Conservation (phyloP, 2,329 filamentous ascomycete genomes). For the Cladosporium sp. region DNA sequence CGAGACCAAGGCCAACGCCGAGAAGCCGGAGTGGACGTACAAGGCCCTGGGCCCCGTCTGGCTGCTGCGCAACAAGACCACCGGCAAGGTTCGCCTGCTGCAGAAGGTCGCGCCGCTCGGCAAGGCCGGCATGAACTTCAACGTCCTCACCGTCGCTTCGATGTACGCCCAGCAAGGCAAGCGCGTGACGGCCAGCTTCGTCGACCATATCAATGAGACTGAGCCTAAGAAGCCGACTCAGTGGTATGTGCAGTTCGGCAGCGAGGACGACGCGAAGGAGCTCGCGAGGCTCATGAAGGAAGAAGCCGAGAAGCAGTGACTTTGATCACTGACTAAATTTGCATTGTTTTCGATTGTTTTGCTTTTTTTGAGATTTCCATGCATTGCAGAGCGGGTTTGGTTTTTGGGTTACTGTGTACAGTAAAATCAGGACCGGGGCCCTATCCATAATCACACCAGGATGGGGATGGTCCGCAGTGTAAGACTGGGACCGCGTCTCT, state of each 20-base stretch:
- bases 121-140: slow-evolving; percentile 65
- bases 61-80: slow-evolving; percentile 66
- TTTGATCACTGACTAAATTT: neutral
- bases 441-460: no score
- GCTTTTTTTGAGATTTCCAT: neutral
- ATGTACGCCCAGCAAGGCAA: slow-evolving; percentile 55
- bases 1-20: slow-evolving; percentile 42
- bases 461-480: no score
- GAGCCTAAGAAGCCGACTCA: slow-evolving; percentile 57
- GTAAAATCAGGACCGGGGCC: no score
- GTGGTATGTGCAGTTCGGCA: slow-evolving; percentile 68
- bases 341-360: neutral
- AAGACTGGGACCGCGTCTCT: no score
- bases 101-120: slow-evolving; percentile 71
- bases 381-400: neutral
- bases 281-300: slow-evolving; percentile 38
- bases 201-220: slow-evolving; percentile 19
- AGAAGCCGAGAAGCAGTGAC: slow-evolving; percentile 30
- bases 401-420: no score
- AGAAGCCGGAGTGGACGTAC: slow-evolving; percentile 58
- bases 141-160: slow-evolving; percentile 51
- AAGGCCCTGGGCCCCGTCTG: slow-evolving; percentile 67
- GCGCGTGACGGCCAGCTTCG: slow-evolving; percentile 30
- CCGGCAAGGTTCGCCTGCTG: slow-evolving; percentile 60
- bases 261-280: slow-evolving; percentile 44